A percentile compares a stretch with the other conserved stretches of the same genome.
Evolutionary conservation across 495 filamentous ascomycete species (phyloP).

Genomic region (Hypoxylon lienhwacheense): DNA sequence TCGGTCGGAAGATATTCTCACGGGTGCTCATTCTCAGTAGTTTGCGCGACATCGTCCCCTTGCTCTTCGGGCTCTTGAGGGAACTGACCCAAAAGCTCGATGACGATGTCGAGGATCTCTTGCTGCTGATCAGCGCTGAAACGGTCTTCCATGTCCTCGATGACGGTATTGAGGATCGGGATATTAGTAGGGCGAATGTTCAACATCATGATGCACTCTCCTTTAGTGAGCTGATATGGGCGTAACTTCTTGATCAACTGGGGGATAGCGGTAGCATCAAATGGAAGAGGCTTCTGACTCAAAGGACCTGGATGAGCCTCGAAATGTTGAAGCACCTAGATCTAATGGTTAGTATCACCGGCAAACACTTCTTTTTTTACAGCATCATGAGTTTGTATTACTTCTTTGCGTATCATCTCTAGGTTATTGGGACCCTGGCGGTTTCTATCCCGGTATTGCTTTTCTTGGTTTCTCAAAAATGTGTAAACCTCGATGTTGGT

Average conservation of each 20-base stretch:
- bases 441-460: slow-evolving; percentile 42
- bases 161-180: slow-evolving; percentile 43
- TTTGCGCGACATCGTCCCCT: slow-evolving; percentile 34
- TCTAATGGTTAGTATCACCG: slow-evolving; percentile 1
- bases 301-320: slow-evolving; percentile 45
- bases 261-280: slow-evolving; percentile 37
- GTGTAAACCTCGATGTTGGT: slow-evolving; percentile 55
- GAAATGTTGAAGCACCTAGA: slow-evolving; percentile 45
- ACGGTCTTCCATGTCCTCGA: slow-evolving; percentile 52
- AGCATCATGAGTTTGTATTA: slow-evolving; percentile 4
- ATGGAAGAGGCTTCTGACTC: slow-evolving; percentile 45
- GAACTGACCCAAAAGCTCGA: slow-evolving; percentile 47
- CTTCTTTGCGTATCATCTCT: slow-evolving; percentile 40
- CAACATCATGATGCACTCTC: slow-evolving; percentile 49
- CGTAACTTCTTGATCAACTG: slow-evolving; percentile 44
- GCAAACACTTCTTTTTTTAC: not conserved
- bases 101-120: slow-evolving; percentile 46
- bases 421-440: slow-evolving; percentile 47
- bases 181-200: slow-evolving; percentile 47
- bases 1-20: not conserved
- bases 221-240: slow-evolving; percentile 47
- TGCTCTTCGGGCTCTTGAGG: slow-evolving; percentile 26
- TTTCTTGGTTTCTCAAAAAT: slow-evolving; percentile 46
- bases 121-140: slow-evolving; percentile 48
- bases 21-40: slow-evolving; percentile 38